Conservation (phyloP, 2,329 filamentous ascomycete genomes). For the Chaetomiaceae sp. region DNA sequence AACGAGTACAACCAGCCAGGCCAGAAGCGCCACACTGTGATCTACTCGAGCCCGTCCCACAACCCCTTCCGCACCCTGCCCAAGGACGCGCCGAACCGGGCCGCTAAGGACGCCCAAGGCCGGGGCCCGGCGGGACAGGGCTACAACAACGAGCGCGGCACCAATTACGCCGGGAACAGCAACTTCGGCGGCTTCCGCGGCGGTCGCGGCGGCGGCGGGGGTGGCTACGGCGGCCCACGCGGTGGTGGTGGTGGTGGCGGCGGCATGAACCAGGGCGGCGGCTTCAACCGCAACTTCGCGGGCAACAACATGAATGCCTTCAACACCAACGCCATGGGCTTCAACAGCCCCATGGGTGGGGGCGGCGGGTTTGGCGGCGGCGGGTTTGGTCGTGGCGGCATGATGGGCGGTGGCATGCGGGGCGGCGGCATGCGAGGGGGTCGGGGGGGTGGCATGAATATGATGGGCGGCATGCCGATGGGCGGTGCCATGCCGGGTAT, state of each 20-base stretch:
- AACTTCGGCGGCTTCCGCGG: constrained; percentile 42
- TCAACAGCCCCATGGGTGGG: constrained; percentile 42
- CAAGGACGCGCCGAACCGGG: constrained; percentile 73
- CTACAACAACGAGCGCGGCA: constrained; percentile 46
- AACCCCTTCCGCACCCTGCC: constrained; percentile 91
- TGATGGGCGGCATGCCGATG: constrained; percentile 35
- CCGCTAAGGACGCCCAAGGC: constrained; percentile 57
- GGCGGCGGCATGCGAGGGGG: constrained; percentile 43
- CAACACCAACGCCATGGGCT: constrained; percentile 29
- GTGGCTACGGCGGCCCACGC: constrained; percentile 43
- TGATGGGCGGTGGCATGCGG: constrained; percentile 30
- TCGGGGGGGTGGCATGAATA: constrained; percentile 42
- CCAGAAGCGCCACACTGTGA: constrained; percentile 66
- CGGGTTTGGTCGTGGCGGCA: constrained; percentile 41
- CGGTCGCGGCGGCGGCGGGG: constrained; percentile 42
- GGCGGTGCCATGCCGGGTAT: constrained; percentile 20
- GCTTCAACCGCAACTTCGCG: constrained; percentile 38
- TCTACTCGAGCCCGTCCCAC: constrained; percentile 67
- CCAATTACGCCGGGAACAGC: constrained; percentile 32
- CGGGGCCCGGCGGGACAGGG: constrained; percentile 40
- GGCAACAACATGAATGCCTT: constrained; percentile 39
- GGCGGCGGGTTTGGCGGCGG: constrained; percentile 41
- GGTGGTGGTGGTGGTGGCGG: constrained; percentile 45
- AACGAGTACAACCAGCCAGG: constrained; percentile 45
- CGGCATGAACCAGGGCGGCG: constrained; percentile 41